Evolutionary conservation across 2,329 filamentous ascomycete species (phyloP).

Genomic region (Talaromyces sp.): DNA sequence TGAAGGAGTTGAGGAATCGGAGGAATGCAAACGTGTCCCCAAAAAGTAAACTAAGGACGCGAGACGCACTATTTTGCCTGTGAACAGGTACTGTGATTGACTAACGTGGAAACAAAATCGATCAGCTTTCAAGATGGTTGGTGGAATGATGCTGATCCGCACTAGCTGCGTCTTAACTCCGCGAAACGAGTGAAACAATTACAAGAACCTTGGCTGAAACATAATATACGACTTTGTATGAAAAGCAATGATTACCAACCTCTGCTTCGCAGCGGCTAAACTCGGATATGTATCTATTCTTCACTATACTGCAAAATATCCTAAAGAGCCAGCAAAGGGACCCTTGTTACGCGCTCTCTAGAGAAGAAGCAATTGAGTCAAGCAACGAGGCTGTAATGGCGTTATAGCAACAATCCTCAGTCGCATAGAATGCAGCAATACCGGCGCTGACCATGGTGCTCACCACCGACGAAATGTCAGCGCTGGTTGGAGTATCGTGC

Average conservation of each 20-base stretch:
- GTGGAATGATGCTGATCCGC: neutral
- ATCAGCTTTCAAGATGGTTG: neutral
- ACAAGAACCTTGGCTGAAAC: neutral
- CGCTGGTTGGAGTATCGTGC: slow-evolving; percentile 8
- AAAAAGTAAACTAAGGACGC: neutral
- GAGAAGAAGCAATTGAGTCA: slow-evolving; percentile 1
- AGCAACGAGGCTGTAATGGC: neutral
- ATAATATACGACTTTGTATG: neutral
- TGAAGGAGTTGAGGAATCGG: neutral
- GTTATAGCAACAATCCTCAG: slow-evolving; percentile 16
- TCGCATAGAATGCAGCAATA: slow-evolving; percentile 13
- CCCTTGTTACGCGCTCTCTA: neutral
- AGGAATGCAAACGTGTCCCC: neutral
- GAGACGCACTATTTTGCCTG: neutral
- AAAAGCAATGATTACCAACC: neutral
- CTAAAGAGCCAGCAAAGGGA: neutral
- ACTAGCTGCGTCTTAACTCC: neutral
- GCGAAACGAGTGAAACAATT: neutral
- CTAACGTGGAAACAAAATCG: neutral
- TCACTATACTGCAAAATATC: neutral
- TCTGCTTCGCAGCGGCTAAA: neutral
- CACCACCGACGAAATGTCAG: slow-evolving; percentile 9
- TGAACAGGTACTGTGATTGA: neutral
- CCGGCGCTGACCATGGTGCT: slow-evolving; percentile 1
- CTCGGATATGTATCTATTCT: neutral